A percentile compares a stretch with the other conserved stretches of the same genome.
Conservation (phyloP, 768 basidiomycete genomes). For the Cystofilobasidium bisporidii region DNA sequence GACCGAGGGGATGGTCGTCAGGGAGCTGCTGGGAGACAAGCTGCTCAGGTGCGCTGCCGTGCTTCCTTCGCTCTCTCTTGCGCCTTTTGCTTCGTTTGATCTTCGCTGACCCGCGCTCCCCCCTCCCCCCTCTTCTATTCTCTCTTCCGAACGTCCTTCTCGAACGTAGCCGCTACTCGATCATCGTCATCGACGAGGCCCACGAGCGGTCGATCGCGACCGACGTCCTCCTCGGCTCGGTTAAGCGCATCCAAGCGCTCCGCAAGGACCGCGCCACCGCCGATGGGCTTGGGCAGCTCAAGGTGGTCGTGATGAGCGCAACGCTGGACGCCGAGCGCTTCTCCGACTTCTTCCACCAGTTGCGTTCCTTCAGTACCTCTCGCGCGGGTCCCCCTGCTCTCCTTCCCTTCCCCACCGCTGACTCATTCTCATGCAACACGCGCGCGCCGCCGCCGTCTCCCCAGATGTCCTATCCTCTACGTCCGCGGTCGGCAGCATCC, state of each 20-base stretch:
- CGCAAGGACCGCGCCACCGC: constrained; percentile 47
- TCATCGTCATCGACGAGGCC: constrained; percentile 89
- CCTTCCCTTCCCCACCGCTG: neutral
- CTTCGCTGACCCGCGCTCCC: neutral
- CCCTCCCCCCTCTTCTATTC: neutral
- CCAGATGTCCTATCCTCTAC: constrained; percentile 62
- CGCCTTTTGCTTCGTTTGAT: neutral
- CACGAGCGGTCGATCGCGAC: constrained; percentile 93
- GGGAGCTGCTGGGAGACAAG: constrained; percentile 18
- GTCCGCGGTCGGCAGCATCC: constrained; percentile 88
- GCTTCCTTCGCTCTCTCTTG: neutral
- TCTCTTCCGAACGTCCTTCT: no score
- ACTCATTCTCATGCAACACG: no score
- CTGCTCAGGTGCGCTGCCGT: constrained; percentile 7
- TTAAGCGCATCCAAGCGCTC: constrained; percentile 66
- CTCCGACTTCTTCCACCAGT: constrained; percentile 76
- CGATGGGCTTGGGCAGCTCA: constrained; percentile 55
- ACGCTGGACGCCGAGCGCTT: constrained; percentile 94
- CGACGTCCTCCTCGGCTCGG: constrained; percentile 79
- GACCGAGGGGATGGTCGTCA: constrained; percentile 28
- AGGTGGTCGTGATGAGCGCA: constrained; percentile 93
- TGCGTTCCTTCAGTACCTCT: neutral
- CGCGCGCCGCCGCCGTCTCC: no score
- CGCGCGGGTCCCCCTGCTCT: neutral
- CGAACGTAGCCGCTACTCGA: constrained; percentile 56